phyloP scores from a whole-genome alignment of 108 stramenopile species.

The Skeletonema marinoi region DNA sequence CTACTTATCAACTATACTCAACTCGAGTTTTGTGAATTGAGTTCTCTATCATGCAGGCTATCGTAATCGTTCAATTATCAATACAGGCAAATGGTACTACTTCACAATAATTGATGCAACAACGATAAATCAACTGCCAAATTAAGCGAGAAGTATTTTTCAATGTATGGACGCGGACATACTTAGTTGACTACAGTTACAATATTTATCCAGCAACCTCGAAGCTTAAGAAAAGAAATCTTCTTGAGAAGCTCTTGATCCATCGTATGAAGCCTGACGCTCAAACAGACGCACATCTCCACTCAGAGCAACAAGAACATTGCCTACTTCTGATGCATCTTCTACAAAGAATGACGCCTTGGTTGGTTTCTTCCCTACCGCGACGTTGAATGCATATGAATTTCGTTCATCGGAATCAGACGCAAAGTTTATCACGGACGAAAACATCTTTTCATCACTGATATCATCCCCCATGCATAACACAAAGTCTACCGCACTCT shows the following conservation, averaged over 20 bases:
- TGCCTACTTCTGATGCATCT: slow-evolving; percentile 79
- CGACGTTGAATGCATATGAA: slow-evolving; percentile 70
- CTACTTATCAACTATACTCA: no score
- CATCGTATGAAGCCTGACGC: slow-evolving; percentile 15
- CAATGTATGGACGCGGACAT: no score
- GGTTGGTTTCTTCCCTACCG: slow-evolving; percentile 88
- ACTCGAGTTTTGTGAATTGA: no score
- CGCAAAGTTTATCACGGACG: slow-evolving; percentile 78
- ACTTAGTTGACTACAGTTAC: no score
- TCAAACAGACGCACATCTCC: slow-evolving; percentile 28
- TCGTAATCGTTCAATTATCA: no score
- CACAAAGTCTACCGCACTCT: slow-evolving; percentile 81
- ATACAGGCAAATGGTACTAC: no score
- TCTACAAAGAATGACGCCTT: slow-evolving; percentile 83
- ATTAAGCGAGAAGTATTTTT: no score
- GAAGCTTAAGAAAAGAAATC: slow-evolving; percentile 35
- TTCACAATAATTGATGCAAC: no score
- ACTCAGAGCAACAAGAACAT: slow-evolving; percentile 63
- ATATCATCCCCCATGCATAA: slow-evolving; percentile 94
- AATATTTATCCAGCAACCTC: neutral
- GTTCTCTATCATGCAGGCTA: no score
- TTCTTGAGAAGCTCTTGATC: slow-evolving; percentile 10
- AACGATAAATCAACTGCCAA: no score
- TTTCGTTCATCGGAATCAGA: slow-evolving; percentile 61
- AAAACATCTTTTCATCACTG: slow-evolving; percentile 98